Evolutionary conservation across 345 rosid genomes (phyloP).

Genomic region (Eucalyptus camaldulensis): DNA sequence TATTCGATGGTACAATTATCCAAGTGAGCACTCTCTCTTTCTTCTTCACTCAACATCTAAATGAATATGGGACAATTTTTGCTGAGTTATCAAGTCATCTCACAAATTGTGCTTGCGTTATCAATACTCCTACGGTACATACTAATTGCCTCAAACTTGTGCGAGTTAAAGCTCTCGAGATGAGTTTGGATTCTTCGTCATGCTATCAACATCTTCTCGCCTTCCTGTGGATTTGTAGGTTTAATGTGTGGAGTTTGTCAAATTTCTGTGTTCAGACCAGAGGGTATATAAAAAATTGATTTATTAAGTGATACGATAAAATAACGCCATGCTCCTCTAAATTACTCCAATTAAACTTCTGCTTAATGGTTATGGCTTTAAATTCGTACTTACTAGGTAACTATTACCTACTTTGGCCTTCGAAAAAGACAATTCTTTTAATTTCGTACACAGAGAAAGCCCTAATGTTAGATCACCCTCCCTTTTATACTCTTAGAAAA

Average conservation of each 20-base stretch:
- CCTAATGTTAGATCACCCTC: background rate
- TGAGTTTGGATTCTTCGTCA: background rate
- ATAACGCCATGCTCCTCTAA: background rate
- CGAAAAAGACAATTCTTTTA: background rate
- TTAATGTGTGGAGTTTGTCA: background rate
- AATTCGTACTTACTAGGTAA: background rate
- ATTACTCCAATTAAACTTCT: background rate
- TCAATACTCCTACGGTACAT: background rate
- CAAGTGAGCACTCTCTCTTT: background rate
- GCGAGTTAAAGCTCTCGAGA: background rate
- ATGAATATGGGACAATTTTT: background rate
- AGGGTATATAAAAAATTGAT: background rate
- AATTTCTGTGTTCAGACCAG: background rate
- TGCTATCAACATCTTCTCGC: background rate
- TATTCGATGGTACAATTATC: background rate
- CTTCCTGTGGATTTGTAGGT: fast-evolving
- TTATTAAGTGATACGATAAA: background rate
- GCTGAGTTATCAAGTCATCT: background rate
- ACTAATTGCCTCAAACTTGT: background rate
- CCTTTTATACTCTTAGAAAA: background rate
- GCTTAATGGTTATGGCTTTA: background rate
- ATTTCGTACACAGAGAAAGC: background rate
- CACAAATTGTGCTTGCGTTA: background rate
- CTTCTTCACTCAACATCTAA: background rate
- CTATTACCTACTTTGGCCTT: background rate